These are phyloP conservation scores for Fallopia convolvulus DNA, from an alignment of 148 eudicot species.

Conservation along the genomic window DNA sequence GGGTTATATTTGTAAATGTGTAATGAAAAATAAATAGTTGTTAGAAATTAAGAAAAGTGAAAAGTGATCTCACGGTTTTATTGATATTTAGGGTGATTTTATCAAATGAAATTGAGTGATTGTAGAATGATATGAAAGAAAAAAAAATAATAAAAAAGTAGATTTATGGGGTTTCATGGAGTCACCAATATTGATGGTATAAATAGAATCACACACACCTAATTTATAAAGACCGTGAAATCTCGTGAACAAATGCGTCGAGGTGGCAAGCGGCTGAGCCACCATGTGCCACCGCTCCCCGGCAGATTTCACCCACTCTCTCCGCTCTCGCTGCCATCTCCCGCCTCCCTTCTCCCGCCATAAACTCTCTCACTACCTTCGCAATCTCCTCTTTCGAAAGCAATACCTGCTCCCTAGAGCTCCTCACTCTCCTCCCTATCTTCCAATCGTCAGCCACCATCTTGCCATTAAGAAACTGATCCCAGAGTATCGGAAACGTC, in stretches of 20 bases:
- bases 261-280: constrained; percentile 8
- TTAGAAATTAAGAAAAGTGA: too few species aligned
- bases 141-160: too few species aligned
- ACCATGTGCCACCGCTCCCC: background rate
- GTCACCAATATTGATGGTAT: too few species aligned
- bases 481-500: background rate
- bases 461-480: background rate
- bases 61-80: too few species aligned
- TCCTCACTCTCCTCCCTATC: constrained; percentile 3
- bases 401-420: background rate
- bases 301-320: background rate
- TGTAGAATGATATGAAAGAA: too few species aligned
- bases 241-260: constrained; percentile 1
- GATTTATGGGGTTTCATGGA: too few species aligned
- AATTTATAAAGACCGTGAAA: background rate
- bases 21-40: too few species aligned
- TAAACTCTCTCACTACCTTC: background rate
- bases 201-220: too few species aligned
- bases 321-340: background rate
- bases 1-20: too few species aligned
- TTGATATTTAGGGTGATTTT: too few species aligned
- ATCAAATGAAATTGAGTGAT: too few species aligned
- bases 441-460: constrained; percentile 2
- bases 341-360: background rate
- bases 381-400: background rate